These are phyloP conservation scores for Wickerhamomyces sp. DNA, from an alignment of 1,139 yeast species.

Conservation along the genomic window DNA sequence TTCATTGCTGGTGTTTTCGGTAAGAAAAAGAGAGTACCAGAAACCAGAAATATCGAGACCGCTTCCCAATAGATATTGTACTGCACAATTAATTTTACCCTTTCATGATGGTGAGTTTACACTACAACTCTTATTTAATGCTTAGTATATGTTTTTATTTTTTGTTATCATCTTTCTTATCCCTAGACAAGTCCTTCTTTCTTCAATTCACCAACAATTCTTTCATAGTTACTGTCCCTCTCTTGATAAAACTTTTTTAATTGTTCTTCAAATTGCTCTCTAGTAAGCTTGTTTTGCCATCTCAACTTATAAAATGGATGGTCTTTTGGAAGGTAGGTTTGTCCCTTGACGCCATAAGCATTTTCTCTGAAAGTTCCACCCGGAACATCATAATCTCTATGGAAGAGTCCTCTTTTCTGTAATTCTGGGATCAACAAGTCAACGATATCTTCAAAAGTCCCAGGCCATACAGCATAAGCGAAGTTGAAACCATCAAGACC, in stretches of 20 bases:
- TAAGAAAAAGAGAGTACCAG: neutral
- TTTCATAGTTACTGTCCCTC: neutral
- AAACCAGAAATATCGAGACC: too few relatives aligned
- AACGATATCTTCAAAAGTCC: conserved; percentile 29
- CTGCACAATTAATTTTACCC: too few relatives aligned
- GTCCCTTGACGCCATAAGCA: conserved; percentile 5
- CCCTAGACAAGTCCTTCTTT: neutral
- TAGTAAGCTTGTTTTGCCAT: conserved; percentile 22
- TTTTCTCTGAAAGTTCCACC: conserved; percentile 9
- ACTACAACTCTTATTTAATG: too few relatives aligned
- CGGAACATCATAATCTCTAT: neutral
- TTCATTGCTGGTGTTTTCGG: conserved; percentile 15
- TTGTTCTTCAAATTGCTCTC: neutral
- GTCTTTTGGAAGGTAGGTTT: conserved; percentile 4
- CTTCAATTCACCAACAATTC: neutral
- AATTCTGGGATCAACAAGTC: conserved; percentile 14
- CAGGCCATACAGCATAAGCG: conserved; percentile 29
- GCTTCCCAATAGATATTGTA: too few relatives aligned
- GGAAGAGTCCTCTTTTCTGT: conserved; percentile 1
- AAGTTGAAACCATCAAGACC: conserved; percentile 34
- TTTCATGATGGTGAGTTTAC: too few relatives aligned
- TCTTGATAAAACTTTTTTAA: neutral
- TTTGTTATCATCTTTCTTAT: too few relatives aligned
- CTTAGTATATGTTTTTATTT: too few relatives aligned
- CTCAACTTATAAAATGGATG: conserved; percentile 32